A percentile compares a stretch with the other conserved stretches of the same genome.
These are phyloP conservation scores for Pseudotsuga menziesii DNA, from an alignment of 75 land plant species.

Conservation along the genomic window DNA sequence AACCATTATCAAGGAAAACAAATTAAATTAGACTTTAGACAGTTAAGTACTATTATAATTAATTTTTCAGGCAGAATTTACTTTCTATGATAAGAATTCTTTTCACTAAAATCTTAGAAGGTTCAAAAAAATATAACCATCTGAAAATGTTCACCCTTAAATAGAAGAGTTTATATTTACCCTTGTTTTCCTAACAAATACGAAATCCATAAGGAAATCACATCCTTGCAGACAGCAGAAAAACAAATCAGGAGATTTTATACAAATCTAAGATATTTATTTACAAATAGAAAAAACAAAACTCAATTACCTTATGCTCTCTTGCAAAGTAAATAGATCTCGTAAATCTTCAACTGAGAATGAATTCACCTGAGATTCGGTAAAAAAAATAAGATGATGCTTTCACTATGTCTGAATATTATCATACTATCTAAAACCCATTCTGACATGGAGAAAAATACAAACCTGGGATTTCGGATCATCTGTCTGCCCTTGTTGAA, in stretches of 20 bases:
- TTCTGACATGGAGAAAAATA: background rate
- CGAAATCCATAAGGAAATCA: too few relatives aligned
- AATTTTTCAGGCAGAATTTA: too few relatives aligned
- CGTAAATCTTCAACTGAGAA: constrained; percentile 88
- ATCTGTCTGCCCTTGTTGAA: constrained; percentile 70
- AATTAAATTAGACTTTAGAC: too few relatives aligned
- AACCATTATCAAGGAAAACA: too few relatives aligned
- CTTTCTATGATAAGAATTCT: too few relatives aligned
- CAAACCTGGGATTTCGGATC: constrained; percentile 45
- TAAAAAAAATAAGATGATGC: background rate
- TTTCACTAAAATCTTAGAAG: too few relatives aligned
- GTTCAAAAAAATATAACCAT: too few relatives aligned
- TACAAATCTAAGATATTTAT: background rate
- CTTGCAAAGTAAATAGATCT: constrained; percentile 77
- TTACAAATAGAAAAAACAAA: background rate
- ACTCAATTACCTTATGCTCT: constrained; percentile 49
- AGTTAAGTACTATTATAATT: too few relatives aligned
- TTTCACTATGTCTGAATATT: constrained; percentile 3
- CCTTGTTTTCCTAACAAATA: too few relatives aligned
- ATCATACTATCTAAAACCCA: background rate
- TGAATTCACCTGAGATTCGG: constrained; percentile 58
- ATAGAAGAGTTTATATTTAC: too few relatives aligned
- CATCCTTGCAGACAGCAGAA: background rate
- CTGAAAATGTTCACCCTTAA: too few relatives aligned
- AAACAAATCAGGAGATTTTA: background rate